phyloP scores from a whole-genome alignment of 495 filamentous ascomycete species.

The Xylaria longipes region DNA sequence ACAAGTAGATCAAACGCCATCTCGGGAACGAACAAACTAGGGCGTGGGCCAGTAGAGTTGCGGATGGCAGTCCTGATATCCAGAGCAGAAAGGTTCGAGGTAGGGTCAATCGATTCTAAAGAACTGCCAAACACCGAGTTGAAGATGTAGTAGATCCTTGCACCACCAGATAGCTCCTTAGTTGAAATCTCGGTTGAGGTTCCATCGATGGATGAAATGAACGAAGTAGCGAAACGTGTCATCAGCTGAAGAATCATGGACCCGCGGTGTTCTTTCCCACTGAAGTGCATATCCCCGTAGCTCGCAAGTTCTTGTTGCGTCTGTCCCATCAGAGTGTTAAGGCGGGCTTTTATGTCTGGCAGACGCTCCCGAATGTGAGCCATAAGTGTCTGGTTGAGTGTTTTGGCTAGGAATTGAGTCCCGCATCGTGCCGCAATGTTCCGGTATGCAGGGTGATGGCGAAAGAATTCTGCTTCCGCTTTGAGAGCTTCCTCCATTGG shows the following conservation, averaged over 20 bases:
- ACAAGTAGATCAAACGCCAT: constrained; percentile 97
- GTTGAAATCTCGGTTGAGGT: constrained; percentile 98
- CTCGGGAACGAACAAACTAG: constrained; percentile 95
- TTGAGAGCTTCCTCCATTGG: constrained; percentile 87
- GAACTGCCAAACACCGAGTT: constrained; percentile 99
- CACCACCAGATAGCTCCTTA: constrained; percentile 96
- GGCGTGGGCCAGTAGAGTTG: constrained; percentile 95
- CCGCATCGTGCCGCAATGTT: constrained; percentile 95
- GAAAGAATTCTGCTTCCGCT: constrained; percentile 94
- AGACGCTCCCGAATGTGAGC: constrained; percentile 92
- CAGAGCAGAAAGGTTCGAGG: constrained; percentile 89
- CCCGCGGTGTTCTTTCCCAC: constrained; percentile 94
- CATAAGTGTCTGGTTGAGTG: constrained; percentile 94
- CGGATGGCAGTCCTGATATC: constrained; percentile 98
- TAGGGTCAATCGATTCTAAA: constrained; percentile 93
- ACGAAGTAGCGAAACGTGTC: constrained; percentile 97
- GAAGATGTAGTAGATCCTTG: constrained; percentile 99
- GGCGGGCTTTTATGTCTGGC: constrained; percentile 95
- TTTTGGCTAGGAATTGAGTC: constrained; percentile 95
- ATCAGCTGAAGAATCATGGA: constrained; percentile 95
- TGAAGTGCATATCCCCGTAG: constrained; percentile 98
- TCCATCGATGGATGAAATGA: constrained; percentile 98
- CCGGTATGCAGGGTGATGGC: constrained; percentile 93
- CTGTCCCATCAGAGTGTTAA: constrained; percentile 99
- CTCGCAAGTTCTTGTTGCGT: constrained; percentile 98